Evolutionary conservation across 1,139 yeast species (phyloP).

Genomic region (Yamadazyma atlantica): DNA sequence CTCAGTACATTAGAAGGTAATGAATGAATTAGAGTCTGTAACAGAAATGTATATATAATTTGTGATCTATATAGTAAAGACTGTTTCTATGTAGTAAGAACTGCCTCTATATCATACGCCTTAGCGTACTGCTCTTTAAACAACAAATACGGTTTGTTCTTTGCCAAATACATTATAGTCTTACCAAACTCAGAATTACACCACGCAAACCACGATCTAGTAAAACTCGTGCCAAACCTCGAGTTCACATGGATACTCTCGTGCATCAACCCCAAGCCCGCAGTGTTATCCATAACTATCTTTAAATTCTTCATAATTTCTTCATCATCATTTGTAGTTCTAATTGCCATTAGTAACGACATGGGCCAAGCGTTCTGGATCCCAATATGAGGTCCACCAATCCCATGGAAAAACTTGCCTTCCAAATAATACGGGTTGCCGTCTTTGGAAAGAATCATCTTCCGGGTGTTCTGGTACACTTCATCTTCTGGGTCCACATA

Average conservation of each 20-base stretch:
- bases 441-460: slow-evolving; percentile 63
- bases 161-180: slow-evolving; percentile 73
- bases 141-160: slow-evolving; percentile 70
- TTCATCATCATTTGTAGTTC: slow-evolving; percentile 70
- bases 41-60: slow-evolving; percentile 8
- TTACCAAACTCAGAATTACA: slow-evolving; percentile 90
- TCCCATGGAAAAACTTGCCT: slow-evolving; percentile 67
- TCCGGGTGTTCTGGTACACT: slow-evolving; percentile 74
- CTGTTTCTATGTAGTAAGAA: slow-evolving; percentile 9
- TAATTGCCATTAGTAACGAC: slow-evolving; percentile 70
- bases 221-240: slow-evolving; percentile 45
- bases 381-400: slow-evolving; percentile 93
- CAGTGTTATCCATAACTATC: slow-evolving; percentile 60
- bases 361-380: slow-evolving; percentile 86
- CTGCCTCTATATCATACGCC: slow-evolving; percentile 31
- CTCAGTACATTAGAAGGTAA: slow-evolving; percentile 53
- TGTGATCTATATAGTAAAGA: background rate
- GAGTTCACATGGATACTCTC: slow-evolving; percentile 74
- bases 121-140: slow-evolving; percentile 44
- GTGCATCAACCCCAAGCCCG: slow-evolving; percentile 78
- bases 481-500: slow-evolving; percentile 51
- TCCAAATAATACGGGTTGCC: slow-evolving; percentile 78
- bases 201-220: slow-evolving; percentile 94
- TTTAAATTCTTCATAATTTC: slow-evolving; percentile 58
- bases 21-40: too few species aligned